Base-by-base conservation (phyloP, 2,329 filamentous ascomycete species). In the Pseudogymnoascus sp. region DNA sequence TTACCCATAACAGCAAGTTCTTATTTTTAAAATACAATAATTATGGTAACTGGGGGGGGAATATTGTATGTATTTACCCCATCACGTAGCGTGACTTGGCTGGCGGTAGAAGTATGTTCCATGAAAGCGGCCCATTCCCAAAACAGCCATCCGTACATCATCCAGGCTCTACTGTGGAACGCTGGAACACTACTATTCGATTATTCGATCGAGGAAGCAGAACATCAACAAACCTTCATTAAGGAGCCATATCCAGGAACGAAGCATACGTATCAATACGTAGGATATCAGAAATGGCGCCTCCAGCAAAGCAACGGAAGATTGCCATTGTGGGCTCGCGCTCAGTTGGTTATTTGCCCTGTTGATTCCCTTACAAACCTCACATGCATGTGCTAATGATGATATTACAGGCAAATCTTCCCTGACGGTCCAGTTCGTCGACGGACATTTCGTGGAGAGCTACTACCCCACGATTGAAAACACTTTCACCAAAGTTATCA, bases 381-480 rank as follows among this genome's bases (percentile, higher is more conserved):
- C 16, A 11, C 23, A 43, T 49, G 40, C 23, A 43, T 49, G 40
- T 23, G 37, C 49, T 55, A 33, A 40, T 60, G 49, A 55, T 55
- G 49, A 18, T 41, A 61, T 61, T 65, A 64, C 71, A 97, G 95
- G 95, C 77, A 99, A 99, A 82, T 97, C 92, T 21, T 97, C 93
- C 62, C 86, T 99, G 68, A 96, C 95, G 11, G 95, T 97, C 58
- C 93, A 93, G 74, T 97, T 95, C 73, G 93, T 97, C 73, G 95
- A 99, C 75, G 92, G 92, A 66, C 93, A 96, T 78, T 99, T 99
- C 74, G 93, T 99, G 73, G 95, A 99, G 77, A 96, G 90, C 76
- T 99, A 99, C 79, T 99, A 99, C 76, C 95, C 95, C 37, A 99
- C 95, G 41, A 97, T 99, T 72, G 95, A 99, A 77, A 99, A 97